Evolutionary conservation across 2,329 filamentous ascomycete genomes (phyloP).

Genomic region (Sporothrix protearum): DNA sequence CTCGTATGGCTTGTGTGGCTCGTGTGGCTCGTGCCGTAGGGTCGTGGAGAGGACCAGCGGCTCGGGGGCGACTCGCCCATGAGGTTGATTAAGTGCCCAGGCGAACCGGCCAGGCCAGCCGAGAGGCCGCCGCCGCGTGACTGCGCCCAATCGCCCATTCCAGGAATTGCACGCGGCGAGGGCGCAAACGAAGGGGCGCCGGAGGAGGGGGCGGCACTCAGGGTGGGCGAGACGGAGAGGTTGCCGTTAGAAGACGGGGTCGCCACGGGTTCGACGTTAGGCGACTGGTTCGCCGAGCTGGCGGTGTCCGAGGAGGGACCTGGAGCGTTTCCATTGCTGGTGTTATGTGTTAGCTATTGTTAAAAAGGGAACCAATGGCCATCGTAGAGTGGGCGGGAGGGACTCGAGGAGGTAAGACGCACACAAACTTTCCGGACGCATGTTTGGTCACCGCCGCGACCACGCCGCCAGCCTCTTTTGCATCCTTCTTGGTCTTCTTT

Average conservation of each 20-base stretch:
- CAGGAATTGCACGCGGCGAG: constrained; percentile 45
- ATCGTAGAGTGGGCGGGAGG: not conserved
- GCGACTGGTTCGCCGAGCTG: constrained; percentile 43
- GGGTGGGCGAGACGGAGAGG: constrained; percentile 44
- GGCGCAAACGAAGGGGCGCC: constrained; percentile 39
- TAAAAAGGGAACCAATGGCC: no score
- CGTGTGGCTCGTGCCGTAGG: constrained; percentile 35
- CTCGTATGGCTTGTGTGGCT: constrained; percentile 27
- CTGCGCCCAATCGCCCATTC: constrained; percentile 41
- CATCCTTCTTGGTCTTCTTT: constrained; percentile 55
- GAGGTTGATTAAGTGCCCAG: constrained; percentile 51
- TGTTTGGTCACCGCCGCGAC: constrained; percentile 53
- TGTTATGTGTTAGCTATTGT: not conserved
- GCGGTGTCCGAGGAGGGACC: constrained; percentile 43
- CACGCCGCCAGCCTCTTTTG: constrained; percentile 52
- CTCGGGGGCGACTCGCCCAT: constrained; percentile 53
- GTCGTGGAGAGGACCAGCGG: constrained; percentile 47
- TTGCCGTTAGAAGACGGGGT: constrained; percentile 42
- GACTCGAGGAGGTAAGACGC: constrained; percentile 36
- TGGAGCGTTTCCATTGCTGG: constrained; percentile 37
- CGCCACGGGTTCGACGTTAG: constrained; percentile 44
- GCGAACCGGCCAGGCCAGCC: constrained; percentile 47
- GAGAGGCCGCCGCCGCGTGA: constrained; percentile 34
- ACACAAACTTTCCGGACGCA: constrained; percentile 51
- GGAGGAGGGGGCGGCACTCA: constrained; percentile 48